A percentile compares a stretch with the other conserved stretches of the same genome.
Conservation (phyloP, 306 rosid genomes). For the Senna tora region DNA sequence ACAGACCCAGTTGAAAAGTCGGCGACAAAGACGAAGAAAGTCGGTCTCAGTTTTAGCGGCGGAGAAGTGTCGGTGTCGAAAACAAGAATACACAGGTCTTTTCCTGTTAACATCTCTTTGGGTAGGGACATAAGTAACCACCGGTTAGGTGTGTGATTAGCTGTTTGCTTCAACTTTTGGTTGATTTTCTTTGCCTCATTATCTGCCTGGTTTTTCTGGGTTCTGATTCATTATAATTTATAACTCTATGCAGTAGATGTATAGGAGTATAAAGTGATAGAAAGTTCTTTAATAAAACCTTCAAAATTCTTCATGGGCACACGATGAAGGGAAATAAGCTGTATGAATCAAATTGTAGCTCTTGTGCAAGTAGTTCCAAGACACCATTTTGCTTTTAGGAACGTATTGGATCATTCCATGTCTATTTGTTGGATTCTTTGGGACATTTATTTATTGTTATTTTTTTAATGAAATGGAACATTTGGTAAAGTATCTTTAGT, state of each 20-base stretch:
- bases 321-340: neutral
- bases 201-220: conserved; percentile 1
- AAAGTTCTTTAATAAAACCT: neutral
- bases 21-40: conserved; percentile 28
- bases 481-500: no score
- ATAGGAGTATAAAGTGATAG: conserved; percentile 24
- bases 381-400: neutral
- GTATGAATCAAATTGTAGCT: conserved; percentile 1
- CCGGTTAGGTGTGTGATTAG: conserved; percentile 34
- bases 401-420: neutral
- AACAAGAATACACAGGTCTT: conserved; percentile 46
- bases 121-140: conserved; percentile 22
- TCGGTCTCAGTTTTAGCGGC: conserved; percentile 30
- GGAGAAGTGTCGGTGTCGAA: conserved; percentile 36
- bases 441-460: neutral
- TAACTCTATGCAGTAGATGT: neutral
- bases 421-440: neutral
- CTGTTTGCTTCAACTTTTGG: conserved; percentile 29
- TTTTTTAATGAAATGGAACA: no score
- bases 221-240: neutral
- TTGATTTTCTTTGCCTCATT: conserved; percentile 1
- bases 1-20: conserved; percentile 34
- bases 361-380: conserved; percentile 19
- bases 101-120: conserved; percentile 38
- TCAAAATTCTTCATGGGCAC: neutral